These are phyloP conservation scores for Xylaria scruposa DNA, from an alignment of 495 filamentous ascomycete genomes.

Conservation along the genomic window DNA sequence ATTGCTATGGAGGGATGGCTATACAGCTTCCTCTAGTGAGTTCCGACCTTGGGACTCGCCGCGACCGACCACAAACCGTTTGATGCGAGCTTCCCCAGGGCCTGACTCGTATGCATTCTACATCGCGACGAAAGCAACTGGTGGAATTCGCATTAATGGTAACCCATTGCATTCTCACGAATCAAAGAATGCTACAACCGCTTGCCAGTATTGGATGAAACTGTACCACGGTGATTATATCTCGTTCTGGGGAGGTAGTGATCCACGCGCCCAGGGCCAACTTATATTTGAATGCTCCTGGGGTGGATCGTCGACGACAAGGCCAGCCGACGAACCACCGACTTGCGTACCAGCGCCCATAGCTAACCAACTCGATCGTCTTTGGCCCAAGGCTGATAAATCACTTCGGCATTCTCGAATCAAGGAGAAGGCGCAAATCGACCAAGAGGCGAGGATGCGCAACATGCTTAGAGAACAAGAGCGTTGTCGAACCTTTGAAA, in stretches of 20 bases:
- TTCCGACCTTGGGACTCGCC: constrained; percentile 49
- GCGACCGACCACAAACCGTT: constrained; percentile 36
- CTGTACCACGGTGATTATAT: constrained; percentile 77
- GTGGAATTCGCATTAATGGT: constrained; percentile 76
- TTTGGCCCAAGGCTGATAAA: constrained; percentile 38
- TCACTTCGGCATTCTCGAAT: constrained; percentile 33
- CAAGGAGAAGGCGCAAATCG: constrained; percentile 45
- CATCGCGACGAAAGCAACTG: constrained; percentile 73
- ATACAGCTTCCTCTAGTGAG: constrained; percentile 53
- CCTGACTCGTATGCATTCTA: constrained; percentile 68
- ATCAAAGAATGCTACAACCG: constrained; percentile 47
- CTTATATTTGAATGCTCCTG: constrained; percentile 55
- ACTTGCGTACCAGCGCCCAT: constrained; percentile 31
- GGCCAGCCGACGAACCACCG: constrained; percentile 32
- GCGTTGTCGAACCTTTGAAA: constrained; percentile 49
- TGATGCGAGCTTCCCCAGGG: constrained; percentile 43
- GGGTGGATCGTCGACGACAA: constrained; percentile 49
- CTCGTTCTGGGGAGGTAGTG: constrained; percentile 60
- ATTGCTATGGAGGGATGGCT: constrained; percentile 70
- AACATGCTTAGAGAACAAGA: constrained; percentile 48
- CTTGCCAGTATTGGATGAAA: constrained; percentile 66
- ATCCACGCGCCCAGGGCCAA: constrained; percentile 35
- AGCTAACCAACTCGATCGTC: constrained; percentile 38
- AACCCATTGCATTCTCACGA: constrained; percentile 59
- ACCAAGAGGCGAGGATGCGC: constrained; percentile 42